Percentiles rank a stretch among this genome's conserved stretches.
Evolutionary conservation across 1,284 basidiomycete species (phyloP).

Genomic region (Tausonia pullulans): DNA sequence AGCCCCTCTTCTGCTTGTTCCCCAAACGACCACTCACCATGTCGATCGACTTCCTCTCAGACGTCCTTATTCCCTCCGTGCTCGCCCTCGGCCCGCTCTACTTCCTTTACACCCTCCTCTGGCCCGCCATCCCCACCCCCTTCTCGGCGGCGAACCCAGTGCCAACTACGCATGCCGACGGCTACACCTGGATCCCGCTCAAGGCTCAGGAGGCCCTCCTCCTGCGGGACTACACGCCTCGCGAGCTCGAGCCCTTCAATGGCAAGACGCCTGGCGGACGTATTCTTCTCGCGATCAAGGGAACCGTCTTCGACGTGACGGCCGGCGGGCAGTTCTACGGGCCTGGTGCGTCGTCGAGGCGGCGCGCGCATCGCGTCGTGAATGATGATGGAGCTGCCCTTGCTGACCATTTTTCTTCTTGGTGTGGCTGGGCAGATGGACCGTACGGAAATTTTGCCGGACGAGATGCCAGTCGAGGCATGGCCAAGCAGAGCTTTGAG

Average conservation of each 20-base stretch:
- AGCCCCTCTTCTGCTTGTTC: no score
- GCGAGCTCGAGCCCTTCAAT: constrained; percentile 55
- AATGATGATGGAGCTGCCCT: neutral
- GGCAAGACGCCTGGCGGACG: constrained; percentile 51
- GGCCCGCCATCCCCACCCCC: constrained; percentile 48
- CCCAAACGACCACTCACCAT: neutral
- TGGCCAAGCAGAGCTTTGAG: constrained; percentile 96
- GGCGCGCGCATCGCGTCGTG: neutral
- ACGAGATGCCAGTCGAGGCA: constrained; percentile 81
- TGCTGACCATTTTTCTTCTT: constrained; percentile 4
- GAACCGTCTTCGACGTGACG: constrained; percentile 84
- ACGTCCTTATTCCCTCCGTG: constrained; percentile 60
- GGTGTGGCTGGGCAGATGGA: constrained; percentile 46
- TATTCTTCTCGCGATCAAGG: constrained; percentile 76
- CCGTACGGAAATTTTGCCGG: constrained; percentile 97
- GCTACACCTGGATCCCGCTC: constrained; percentile 77
- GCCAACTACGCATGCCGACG: constrained; percentile 58
- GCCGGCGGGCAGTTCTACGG: constrained; percentile 83
- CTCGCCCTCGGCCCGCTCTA: constrained; percentile 68
- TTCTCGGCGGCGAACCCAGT: constrained; percentile 24
- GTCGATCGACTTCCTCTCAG: constrained; percentile 45
- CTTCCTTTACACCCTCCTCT: constrained; percentile 57
- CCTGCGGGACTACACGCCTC: constrained; percentile 63
- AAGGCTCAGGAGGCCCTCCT: constrained; percentile 63
- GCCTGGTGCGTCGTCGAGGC: constrained; percentile 49